Evolutionary conservation across 352 stramenopile species (phyloP), one percentile per base, ranked within the genome.

Genomic region (Phytophthora pinifolia): DNA sequence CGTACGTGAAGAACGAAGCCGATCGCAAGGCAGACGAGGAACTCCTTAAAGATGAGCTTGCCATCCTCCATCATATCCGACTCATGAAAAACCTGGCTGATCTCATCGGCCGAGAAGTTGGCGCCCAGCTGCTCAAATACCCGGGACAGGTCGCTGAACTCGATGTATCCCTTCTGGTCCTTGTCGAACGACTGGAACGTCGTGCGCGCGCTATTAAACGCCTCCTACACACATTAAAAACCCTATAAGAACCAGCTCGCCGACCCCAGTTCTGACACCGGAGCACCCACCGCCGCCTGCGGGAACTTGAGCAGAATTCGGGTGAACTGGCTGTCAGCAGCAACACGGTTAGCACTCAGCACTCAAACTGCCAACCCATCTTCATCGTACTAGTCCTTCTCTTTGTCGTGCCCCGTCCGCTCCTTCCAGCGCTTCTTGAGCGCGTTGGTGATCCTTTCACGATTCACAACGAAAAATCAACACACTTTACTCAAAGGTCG

Each of bases 11-110:
- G 74, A 14, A 96, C 79, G 48, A 93, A 96, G 27, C 74, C 82
- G 25, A 96, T 90, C 0, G 82, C 86, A 36, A 96, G 78, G 32
- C 83, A 94, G 6, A 92, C 79, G 42, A 96, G 78, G 35, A 95
- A 95, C 62, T 95, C 87, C 46, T 93, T 94, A 59, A 96, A 96
- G 20, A 61, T 89, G 13, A 96, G 74, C 32, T 69, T 70, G 41
- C 83, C 83, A 50, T 86, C 81, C 49, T 93, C 76, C 47, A 79
- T 70, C 77, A 96, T 89, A 50, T 96, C 86, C 27, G 85, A 91
- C 49, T 94, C 85, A 37, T 88, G 60, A 43, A 91, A 89, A 13
- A 89, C 78, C 48, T 92, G 76, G 4, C 68, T 42, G 45, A 90
- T 83, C 46, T 93, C 83, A 25, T 88, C 79, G 17, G 72, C 62